Conservation (phyloP, 352 stramenopile species). For the Globisporangium irregulare region DNA sequence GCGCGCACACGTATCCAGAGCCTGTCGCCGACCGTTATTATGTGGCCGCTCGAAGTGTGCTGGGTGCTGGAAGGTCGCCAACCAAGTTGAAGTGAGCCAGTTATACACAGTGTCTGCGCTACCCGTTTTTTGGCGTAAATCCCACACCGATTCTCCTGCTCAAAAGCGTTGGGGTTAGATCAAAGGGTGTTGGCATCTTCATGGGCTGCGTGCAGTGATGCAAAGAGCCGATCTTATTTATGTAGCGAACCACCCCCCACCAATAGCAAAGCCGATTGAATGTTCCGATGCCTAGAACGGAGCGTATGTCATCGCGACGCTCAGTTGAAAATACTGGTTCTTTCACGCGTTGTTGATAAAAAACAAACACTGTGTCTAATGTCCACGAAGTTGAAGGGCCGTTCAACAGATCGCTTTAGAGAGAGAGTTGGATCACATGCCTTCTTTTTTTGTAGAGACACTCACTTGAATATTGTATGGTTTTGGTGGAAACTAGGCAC, state of each 20-base stretch:
- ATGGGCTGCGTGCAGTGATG: background rate
- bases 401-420: background rate
- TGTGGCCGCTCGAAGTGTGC: background rate
- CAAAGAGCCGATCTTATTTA: background rate
- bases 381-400: background rate
- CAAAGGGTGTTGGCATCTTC: background rate
- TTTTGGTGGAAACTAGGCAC: no score
- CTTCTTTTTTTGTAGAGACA: background rate
- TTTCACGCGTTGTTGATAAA: no score
- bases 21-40: conserved; percentile 4
- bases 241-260: background rate
- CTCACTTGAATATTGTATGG: no score
- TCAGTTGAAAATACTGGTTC: no score
- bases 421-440: background rate
- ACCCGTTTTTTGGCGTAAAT: background rate
- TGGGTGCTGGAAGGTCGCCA: background rate
- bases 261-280: no score
- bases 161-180: background rate
- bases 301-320: no score
- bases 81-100: background rate
- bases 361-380: background rate
- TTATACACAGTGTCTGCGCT: background rate
- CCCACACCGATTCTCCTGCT: background rate
- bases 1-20: background rate
- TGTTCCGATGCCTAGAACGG: no score